These are phyloP conservation scores for Tolypocladium endophyticum DNA, from an alignment of 2,329 filamentous ascomycete species.

Conservation along the genomic window DNA sequence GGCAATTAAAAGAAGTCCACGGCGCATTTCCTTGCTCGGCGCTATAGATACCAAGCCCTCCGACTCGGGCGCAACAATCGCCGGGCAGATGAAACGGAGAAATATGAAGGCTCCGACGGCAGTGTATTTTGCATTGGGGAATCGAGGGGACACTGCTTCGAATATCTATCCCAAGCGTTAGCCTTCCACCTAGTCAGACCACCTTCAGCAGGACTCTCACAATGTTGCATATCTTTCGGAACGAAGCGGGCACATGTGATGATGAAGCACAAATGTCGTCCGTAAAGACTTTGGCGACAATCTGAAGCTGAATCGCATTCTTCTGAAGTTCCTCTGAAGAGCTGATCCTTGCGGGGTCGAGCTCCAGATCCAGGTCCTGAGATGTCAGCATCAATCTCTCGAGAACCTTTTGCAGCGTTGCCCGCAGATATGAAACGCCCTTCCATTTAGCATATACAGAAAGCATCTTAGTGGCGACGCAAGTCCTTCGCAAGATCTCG, in stretches of 20 bases:
- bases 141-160: constrained; percentile 49
- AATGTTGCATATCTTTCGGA: constrained; percentile 58
- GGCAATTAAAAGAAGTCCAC: constrained; percentile 57
- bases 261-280: constrained; percentile 59
- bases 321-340: constrained; percentile 54
- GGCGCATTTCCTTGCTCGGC: constrained; percentile 59
- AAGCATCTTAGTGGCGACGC: constrained; percentile 63
- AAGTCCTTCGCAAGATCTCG: constrained; percentile 56
- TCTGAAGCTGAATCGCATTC: constrained; percentile 54
- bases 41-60: constrained; percentile 52
- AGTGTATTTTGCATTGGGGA: constrained; percentile 61
- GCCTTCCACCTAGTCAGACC: background rate
- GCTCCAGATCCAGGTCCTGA: constrained; percentile 56
- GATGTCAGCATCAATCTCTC: constrained; percentile 57
- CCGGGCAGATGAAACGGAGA: constrained; percentile 61
- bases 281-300: constrained; percentile 61
- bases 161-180: constrained; percentile 35
- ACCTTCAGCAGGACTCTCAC: constrained; percentile 26
- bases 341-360: constrained; percentile 51
- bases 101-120: constrained; percentile 64
- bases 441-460: constrained; percentile 66
- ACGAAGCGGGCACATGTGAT: constrained; percentile 49
- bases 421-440: constrained; percentile 50
- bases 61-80: constrained; percentile 58
- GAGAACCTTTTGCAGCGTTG: constrained; percentile 55